These are phyloP conservation scores for Aspergillus persii DNA, from an alignment of 2,329 filamentous ascomycete genomes.

Conservation along the genomic window DNA sequence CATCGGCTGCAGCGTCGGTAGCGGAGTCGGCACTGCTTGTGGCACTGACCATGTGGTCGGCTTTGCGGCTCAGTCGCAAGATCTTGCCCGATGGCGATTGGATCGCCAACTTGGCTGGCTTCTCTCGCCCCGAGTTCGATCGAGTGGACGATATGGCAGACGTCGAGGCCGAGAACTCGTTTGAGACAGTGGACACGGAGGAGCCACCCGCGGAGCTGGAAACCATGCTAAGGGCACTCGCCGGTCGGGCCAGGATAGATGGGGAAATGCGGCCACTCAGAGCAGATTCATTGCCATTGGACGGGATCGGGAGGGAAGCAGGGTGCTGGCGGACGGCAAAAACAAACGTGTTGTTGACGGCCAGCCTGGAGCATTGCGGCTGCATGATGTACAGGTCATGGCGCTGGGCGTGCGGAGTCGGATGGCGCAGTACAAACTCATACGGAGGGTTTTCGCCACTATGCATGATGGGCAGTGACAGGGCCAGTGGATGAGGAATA, in stretches of 20 bases:
- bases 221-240: slow-evolving; percentile 61
- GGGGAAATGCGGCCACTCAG: slow-evolving; percentile 50
- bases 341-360: slow-evolving; percentile 95
- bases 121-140: slow-evolving; percentile 49
- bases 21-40: slow-evolving; percentile 31
- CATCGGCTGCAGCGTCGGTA: slow-evolving; percentile 45
- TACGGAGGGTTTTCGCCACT: slow-evolving; percentile 90
- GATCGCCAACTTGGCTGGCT: slow-evolving; percentile 93
- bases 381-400: slow-evolving; percentile 97
- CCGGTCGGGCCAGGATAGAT: slow-evolving; percentile 52
- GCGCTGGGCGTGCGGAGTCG: slow-evolving; percentile 93
- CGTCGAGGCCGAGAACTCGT: slow-evolving; percentile 42
- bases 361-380: slow-evolving; percentile 84
- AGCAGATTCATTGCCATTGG: slow-evolving; percentile 33
- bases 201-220: slow-evolving; percentile 54
- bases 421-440: slow-evolving; percentile 88
- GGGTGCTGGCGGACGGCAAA: slow-evolving; percentile 94
- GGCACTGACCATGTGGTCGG: slow-evolving; percentile 44
- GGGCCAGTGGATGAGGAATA: slow-evolving; percentile 86
- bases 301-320: slow-evolving; percentile 52
- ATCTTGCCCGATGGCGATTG: slow-evolving; percentile 95
- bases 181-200: slow-evolving; percentile 46
- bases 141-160: slow-evolving; percentile 55
- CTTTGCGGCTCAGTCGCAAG: slow-evolving; percentile 59
- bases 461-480: slow-evolving; percentile 86